These are phyloP conservation scores for Eragrostis curvula DNA, from an alignment of 176 grass and related monocot genomes.

Conservation along the genomic window DNA sequence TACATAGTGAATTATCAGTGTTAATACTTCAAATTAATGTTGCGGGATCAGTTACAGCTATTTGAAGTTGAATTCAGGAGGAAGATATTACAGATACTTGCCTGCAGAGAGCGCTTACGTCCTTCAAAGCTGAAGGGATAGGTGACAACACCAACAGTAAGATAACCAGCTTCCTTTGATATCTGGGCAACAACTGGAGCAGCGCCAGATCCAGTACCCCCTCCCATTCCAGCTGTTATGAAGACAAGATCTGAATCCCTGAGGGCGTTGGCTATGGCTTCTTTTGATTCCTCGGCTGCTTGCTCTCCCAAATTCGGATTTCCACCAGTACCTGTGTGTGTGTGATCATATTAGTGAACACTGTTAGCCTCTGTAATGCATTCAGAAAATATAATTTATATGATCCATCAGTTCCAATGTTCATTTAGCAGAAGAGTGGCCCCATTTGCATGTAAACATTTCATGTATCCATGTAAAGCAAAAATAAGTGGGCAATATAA, in stretches of 20 bases:
- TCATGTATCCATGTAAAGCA: background rate
- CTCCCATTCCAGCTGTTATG: slow-evolving; percentile 97
- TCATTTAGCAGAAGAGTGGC: background rate
- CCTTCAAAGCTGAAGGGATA: slow-evolving; percentile 98
- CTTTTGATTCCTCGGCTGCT: slow-evolving; percentile 93
- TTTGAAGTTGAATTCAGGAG: background rate
- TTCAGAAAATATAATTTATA: background rate
- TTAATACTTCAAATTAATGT: background rate
- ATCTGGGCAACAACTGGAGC: slow-evolving; percentile 99
- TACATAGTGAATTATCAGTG: background rate
- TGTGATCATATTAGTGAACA: slow-evolving; percentile 5
- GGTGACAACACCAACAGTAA: slow-evolving; percentile 94
- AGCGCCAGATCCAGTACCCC: slow-evolving; percentile 91
- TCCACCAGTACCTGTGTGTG: slow-evolving; percentile 78
- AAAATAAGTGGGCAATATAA: background rate
- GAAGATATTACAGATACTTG: slow-evolving; percentile 12
- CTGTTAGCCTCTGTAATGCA: background rate
- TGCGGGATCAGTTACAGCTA: background rate
- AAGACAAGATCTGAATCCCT: slow-evolving; percentile 92
- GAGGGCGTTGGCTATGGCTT: slow-evolving; percentile 75
- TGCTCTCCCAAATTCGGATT: slow-evolving; percentile 90
- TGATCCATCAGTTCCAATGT: background rate
- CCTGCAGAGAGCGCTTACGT: slow-evolving; percentile 96
- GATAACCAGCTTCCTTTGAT: slow-evolving; percentile 96
- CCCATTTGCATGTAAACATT: background rate